phyloP scores from a whole-genome alignment of 768 basidiomycete species.

The Thelephora ganbajun region DNA sequence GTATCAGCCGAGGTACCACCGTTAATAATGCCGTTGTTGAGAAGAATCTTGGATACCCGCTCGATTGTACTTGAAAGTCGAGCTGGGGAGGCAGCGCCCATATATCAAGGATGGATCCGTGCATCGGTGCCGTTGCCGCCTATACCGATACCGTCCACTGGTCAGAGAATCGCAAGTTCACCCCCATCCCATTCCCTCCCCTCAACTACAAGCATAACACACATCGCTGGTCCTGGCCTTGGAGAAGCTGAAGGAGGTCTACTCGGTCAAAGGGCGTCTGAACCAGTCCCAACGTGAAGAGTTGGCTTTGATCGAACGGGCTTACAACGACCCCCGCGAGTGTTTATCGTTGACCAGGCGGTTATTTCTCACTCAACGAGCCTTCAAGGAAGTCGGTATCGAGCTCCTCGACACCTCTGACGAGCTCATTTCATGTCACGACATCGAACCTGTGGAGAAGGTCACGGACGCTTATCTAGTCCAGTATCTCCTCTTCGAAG shows the following conservation, averaged over 20 bases:
- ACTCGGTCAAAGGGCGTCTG: conserved; percentile 91
- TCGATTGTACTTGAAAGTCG: conserved; percentile 94
- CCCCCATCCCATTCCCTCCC: conserved; percentile 98
- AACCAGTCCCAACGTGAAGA: conserved; percentile 99
- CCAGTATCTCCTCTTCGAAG: conserved; percentile 97
- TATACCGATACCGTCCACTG: conserved; percentile 98
- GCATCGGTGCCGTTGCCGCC: conserved; percentile 96
- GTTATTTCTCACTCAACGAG: no score
- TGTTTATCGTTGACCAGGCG: conserved; percentile 98
- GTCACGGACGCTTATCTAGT: conserved; percentile 96
- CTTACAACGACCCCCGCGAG: conserved; percentile 98
- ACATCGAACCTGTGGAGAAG: no score
- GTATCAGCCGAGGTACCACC: conserved; percentile 91
- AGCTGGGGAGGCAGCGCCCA: conserved; percentile 96
- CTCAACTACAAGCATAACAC: conserved; percentile 99
- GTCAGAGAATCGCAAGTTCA: conserved; percentile 95
- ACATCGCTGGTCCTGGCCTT: conserved; percentile 92
- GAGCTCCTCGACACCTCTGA: conserved; percentile 93
- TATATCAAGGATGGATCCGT: conserved; percentile 99
- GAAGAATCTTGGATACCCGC: conserved; percentile 98
- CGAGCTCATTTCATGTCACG: conserved; percentile 93
- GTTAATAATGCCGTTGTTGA: conserved; percentile 98
- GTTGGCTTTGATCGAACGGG: conserved; percentile 94
- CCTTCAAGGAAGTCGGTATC: no score
- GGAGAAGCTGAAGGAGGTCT: conserved; percentile 98